Evolutionary conservation across 768 basidiomycete genomes (phyloP).

Genomic region (Boletus fagicola): DNA sequence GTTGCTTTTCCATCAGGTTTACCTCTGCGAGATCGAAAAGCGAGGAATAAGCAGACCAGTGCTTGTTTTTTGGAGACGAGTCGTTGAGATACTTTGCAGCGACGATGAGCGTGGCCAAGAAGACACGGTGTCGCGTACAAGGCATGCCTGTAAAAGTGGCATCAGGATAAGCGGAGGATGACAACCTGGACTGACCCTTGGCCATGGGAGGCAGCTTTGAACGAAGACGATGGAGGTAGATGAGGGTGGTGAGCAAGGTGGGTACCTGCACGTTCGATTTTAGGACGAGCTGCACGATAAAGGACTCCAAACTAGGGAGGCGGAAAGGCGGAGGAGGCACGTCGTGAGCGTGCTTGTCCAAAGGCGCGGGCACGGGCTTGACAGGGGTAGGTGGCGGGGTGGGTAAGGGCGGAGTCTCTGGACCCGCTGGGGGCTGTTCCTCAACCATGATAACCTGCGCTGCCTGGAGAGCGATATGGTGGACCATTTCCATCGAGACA

Average conservation of each 20-base stretch:
- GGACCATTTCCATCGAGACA: conserved; percentile 83
- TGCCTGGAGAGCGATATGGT: conserved; percentile 77
- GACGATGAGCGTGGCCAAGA: conserved; percentile 93
- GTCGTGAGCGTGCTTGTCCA: conserved; percentile 32
- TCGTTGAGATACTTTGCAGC: conserved; percentile 97
- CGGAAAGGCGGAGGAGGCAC: conserved; percentile 23
- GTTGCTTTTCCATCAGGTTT: conserved; percentile 97
- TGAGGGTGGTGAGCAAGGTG: conserved; percentile 85
- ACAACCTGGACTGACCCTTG: conserved; percentile 57
- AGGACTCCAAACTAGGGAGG: conserved; percentile 73
- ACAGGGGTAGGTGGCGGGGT: conserved; percentile 71
- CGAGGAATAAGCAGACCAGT: conserved; percentile 81
- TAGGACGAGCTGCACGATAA: conserved; percentile 78
- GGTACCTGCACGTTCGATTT: conserved; percentile 87
- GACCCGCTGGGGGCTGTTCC: conserved; percentile 39
- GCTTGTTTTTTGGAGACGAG: conserved; percentile 91
- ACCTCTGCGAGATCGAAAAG: conserved; percentile 78
- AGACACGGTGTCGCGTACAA: conserved; percentile 93
- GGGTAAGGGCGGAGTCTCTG: conserved; percentile 39
- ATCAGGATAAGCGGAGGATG: conserved; percentile 9
- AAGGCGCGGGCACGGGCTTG: conserved; percentile 39
- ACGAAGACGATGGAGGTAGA: conserved; percentile 88
- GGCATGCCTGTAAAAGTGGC: conserved; percentile 53
- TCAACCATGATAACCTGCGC: conserved; percentile 72
- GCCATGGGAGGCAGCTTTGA: conserved; percentile 77